Evolutionary conservation across 257 asterid genomes (phyloP), one percentile per base, ranked within the genome.

Genomic region (Gentiana straminea): DNA sequence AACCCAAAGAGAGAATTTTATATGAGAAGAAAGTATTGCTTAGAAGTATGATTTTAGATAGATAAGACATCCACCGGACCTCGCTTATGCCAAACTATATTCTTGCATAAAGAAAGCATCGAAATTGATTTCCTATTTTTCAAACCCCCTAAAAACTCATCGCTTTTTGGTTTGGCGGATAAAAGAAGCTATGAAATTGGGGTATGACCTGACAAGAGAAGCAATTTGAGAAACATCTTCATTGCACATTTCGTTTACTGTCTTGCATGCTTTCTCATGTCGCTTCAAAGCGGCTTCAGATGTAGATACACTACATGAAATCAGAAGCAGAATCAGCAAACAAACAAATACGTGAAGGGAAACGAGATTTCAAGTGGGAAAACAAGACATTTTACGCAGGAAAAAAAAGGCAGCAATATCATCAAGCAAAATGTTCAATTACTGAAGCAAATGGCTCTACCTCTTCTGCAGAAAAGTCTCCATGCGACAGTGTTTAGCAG

Each of bases 401-500:
- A 24, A 24, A 24, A 24, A 24, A 24, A 24, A 24, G 24, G 24
- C 24, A 1, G 46, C 46, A 10, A 41, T 41, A 10, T 41, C 46
- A 41, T 41, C 7, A 10, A 2, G 46, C 46, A 3, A 41, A 41
- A n/a, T 39, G 34, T 51, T 13, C 35, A n/a, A 8, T 3, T 33
- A 34, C 9, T 41, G 48, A 67, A 37, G 59, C 43, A 59, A 45
- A 44, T 51, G 55, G 24, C 57, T 43, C 55, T 62, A 87, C 96
- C 94, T 80, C 51, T 88, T 75, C 66, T n/a, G 94, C 62, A 76
- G 46, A 57, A 88, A 78, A 46, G 73, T 68, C 72, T 88, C 94
- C 84, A 88, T 69, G 57, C 94, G 86, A 70, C 94, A 80, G 76
- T 84, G 94, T 78, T 88, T 88, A 59, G 94, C 83, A 54, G 83